Evolutionary conservation across 495 filamentous ascomycete genomes (phyloP).

Genomic region (Chaetomium cochliodes): DNA sequence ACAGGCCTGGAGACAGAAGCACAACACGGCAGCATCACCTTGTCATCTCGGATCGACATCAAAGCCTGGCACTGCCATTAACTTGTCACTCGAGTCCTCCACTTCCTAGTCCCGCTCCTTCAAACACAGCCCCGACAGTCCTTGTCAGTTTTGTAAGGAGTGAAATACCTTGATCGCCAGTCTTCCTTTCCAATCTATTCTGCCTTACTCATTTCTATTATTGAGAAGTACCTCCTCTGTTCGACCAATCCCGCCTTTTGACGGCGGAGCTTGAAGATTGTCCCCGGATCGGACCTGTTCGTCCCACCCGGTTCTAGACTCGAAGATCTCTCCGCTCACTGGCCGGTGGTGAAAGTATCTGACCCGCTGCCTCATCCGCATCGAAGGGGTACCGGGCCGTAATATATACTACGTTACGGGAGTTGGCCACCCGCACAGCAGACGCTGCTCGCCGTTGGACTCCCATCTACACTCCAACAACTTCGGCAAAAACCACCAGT

Average conservation of each 20-base stretch:
- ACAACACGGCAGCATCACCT: background rate
- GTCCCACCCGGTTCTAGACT: conserved; percentile 17
- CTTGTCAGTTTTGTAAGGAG: background rate
- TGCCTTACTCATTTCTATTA: background rate
- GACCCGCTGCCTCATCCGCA: conserved; percentile 12
- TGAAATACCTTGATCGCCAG: background rate
- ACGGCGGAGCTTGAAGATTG: background rate
- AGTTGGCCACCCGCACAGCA: conserved; percentile 20
- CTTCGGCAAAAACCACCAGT: background rate
- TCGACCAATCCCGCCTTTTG: background rate
- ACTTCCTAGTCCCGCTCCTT: background rate
- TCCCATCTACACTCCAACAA: background rate
- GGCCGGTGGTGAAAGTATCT: background rate
- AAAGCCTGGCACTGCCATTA: no score
- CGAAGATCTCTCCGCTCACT: background rate
- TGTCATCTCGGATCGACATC: background rate
- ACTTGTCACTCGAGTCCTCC: background rate
- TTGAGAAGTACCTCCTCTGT: background rate
- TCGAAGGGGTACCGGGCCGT: conserved; percentile 8
- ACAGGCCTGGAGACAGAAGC: background rate
- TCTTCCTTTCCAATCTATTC: background rate
- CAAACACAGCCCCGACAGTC: background rate
- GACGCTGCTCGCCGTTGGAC: conserved; percentile 10
- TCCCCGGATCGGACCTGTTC: conserved; percentile 1
- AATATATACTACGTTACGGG: background rate